These are phyloP conservation scores for Colletotrichum higginsianum DNA, from an alignment of 2,329 filamentous ascomycete genomes.

Conservation along the genomic window DNA sequence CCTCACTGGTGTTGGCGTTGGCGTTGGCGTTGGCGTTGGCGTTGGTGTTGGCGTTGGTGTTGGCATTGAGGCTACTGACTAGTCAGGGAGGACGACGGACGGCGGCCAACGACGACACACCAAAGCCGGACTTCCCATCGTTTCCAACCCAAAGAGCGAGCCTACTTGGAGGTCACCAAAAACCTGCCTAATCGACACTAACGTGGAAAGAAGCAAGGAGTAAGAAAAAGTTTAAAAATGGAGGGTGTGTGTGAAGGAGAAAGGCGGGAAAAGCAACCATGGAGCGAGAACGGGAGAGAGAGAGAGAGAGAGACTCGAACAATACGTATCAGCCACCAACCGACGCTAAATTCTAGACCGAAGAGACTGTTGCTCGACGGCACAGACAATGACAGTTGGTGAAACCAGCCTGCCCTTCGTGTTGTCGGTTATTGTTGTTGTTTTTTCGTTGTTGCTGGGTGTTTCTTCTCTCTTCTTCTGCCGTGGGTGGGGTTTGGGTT, in stretches of 20 bases:
- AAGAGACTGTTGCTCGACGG: neutral
- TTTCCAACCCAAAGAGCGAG: neutral
- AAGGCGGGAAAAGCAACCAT: constrained; percentile 24
- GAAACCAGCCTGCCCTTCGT: constrained; percentile 27
- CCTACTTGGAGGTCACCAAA: neutral
- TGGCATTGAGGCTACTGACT: constrained; percentile 2
- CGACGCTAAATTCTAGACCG: constrained; percentile 5
- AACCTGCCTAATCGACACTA: constrained; percentile 33
- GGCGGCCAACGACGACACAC: neutral
- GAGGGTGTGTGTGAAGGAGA: neutral
- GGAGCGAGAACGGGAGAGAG: no score
- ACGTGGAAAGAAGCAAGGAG: constrained; percentile 12
- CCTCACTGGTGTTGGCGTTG: neutral
- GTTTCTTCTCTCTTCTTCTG: no score
- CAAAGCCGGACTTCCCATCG: constrained; percentile 5
- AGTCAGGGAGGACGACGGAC: neutral
- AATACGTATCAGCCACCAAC: constrained; percentile 26
- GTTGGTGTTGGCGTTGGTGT: no score
- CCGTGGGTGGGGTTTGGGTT: no score
- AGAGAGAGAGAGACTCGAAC: neutral
- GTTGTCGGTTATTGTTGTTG: constrained; percentile 13
- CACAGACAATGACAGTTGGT: constrained; percentile 15
- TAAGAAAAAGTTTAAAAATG: constrained; percentile 23
- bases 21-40: neutral
- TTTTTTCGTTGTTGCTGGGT: constrained; percentile 3